These are phyloP conservation scores for Syzygium jambos DNA, from an alignment of 345 rosid species.

Conservation along the genomic window DNA sequence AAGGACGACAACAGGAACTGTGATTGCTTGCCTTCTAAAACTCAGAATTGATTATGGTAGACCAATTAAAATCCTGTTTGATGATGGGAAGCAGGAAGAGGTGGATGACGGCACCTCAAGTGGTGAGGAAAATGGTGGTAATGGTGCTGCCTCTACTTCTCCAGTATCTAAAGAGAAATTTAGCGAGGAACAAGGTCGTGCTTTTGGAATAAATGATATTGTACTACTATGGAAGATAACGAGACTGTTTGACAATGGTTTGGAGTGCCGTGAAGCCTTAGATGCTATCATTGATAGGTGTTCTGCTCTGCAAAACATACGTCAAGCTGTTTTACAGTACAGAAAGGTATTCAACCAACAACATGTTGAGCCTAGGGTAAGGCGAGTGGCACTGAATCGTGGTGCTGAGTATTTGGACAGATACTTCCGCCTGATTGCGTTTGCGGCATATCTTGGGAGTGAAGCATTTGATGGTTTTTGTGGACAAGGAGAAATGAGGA, in stretches of 20 bases:
- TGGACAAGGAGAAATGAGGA: slow-evolving; percentile 61
- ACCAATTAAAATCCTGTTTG: slow-evolving; percentile 62
- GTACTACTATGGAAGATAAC: slow-evolving; percentile 85
- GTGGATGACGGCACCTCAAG: slow-evolving; percentile 75
- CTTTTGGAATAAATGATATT: slow-evolving; percentile 91
- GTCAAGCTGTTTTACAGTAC: slow-evolving; percentile 85
- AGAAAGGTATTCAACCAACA: slow-evolving; percentile 87
- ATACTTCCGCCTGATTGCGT: slow-evolving; percentile 86
- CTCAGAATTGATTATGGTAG: slow-evolving; percentile 81
- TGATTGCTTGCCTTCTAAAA: slow-evolving; percentile 93
- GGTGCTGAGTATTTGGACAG: slow-evolving; percentile 96
- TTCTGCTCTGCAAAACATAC: slow-evolving; percentile 92
- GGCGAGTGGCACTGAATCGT: slow-evolving; percentile 84
- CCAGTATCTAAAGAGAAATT: slow-evolving; percentile 18
- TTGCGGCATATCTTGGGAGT: slow-evolving; percentile 97
- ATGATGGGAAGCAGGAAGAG: slow-evolving; percentile 55
- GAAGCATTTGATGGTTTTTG: slow-evolving; percentile 86
- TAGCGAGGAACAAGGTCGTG: slow-evolving; percentile 41
- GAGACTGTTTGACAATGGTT: slow-evolving; percentile 83
- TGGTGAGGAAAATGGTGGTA: slow-evolving; percentile 76
- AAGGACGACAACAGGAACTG: slow-evolving; percentile 99
- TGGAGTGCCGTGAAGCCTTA: slow-evolving; percentile 84
- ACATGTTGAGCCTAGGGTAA: slow-evolving; percentile 79
- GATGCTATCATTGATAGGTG: slow-evolving; percentile 94
- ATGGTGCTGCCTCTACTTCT: slow-evolving; percentile 19